Base-by-base conservation (phyloP, 306 rosid genomes). In the Gillenia trifoliata region DNA sequence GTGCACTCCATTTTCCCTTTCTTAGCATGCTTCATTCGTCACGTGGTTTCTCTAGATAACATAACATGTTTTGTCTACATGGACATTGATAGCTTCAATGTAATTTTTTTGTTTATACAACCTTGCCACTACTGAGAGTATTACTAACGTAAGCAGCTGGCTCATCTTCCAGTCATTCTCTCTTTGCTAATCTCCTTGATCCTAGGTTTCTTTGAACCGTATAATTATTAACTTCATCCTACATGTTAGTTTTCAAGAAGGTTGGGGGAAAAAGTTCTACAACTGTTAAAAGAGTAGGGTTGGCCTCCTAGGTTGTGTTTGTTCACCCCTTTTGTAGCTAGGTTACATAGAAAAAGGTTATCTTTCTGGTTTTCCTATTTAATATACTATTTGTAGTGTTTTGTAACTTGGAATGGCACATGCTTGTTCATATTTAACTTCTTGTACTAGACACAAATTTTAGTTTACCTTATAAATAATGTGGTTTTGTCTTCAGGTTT, bases 401-500 rank as follows among this genome's bases (percentile, higher is more conserved):
- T 62, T 71, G 70, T 68, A 12, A 15, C 66, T 11, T 47, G 56
- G 38, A 29, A 29, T 50, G 29, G 40, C 28, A 23, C 28, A 23
- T 25, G 64, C 25, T 20, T 61, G 66, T 76, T 34, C 43, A 30
- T 20, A 68, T 57, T 75, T 19, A 36, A 66, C 47, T 38, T 31
- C 30, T 81, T 50, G 23, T 74, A 38, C 36, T 63, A 12, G 64
- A 55, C 16, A 33, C 31, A 75, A 57, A 62, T 55, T 62, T 67
- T 20, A 43, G 15, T 78, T 73, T 28, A 60, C 16, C 45, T 15
- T 59, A 34, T 76, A 36, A 72, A 23, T 68, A 76, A 56, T 76
- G 54, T 29, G 71, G 26, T 22, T 76, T 57, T 85, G 75, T 79
- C 45, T 80, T 77, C 87, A 94, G 99, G 80, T 85, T 79, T 85